These are phyloP conservation scores for Sonneratia alba DNA, from an alignment of 345 rosid genomes.

Conservation along the genomic window DNA sequence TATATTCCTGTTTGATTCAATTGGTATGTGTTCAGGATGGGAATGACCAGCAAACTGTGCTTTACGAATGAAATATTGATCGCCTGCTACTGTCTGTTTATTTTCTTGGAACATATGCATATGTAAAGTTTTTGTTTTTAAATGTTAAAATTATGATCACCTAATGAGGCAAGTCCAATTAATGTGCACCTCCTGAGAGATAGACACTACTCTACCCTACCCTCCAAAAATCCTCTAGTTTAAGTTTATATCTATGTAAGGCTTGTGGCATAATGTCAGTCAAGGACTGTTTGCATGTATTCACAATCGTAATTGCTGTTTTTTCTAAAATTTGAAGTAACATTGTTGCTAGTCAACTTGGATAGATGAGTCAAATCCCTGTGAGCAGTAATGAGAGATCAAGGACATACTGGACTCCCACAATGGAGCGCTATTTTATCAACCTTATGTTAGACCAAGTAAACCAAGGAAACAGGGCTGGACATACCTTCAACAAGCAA, in stretches of 20 bases:
- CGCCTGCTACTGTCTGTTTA: too few relatives aligned
- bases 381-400: constrained; percentile 52
- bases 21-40: too few relatives aligned
- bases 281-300: background rate
- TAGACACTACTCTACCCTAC: background rate
- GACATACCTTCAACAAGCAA: constrained; percentile 75
- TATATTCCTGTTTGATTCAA: too few relatives aligned
- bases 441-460: constrained; percentile 82
- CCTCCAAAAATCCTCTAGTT: background rate
- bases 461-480: constrained; percentile 63
- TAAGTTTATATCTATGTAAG: background rate
- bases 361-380: constrained; percentile 16
- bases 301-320: background rate
- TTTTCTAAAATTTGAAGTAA: background rate
- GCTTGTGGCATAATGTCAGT: background rate
- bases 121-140: too few relatives aligned
- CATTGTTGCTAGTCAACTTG: background rate
- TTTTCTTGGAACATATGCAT: too few relatives aligned
- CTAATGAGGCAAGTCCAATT: background rate
- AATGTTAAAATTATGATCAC: too few relatives aligned
- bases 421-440: constrained; percentile 80
- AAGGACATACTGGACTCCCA: constrained; percentile 73
- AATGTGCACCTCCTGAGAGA: background rate
- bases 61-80: too few relatives aligned
- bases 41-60: too few relatives aligned